Percentiles rank a stretch among this genome's conserved stretches.
phyloP scores from a whole-genome alignment of 2,329 filamentous ascomycete genomes.

The Pseudocercospora pini-densiflorae region DNA sequence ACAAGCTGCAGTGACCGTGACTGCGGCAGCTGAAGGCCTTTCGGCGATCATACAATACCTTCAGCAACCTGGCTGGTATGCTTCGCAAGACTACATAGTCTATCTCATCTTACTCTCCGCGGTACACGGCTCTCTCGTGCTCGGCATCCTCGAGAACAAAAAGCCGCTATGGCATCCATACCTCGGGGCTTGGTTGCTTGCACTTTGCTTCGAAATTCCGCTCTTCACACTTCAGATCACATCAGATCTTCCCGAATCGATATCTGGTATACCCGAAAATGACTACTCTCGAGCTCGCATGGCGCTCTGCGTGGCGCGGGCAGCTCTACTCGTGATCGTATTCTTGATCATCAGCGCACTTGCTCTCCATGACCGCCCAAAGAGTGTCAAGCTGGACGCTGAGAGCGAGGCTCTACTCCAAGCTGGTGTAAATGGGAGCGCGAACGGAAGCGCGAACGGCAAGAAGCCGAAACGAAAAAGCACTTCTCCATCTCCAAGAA shows the following conservation, averaged over 20 bases:
- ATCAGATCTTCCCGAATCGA: constrained; percentile 5
- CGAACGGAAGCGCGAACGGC: constrained; percentile 21
- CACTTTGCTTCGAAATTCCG: constrained; percentile 30
- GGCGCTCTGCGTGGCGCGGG: constrained; percentile 26
- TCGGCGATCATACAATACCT: constrained; percentile 26
- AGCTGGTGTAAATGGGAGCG: constrained; percentile 1
- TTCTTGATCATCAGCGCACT: constrained; percentile 23
- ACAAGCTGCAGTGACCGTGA: constrained; percentile 25
- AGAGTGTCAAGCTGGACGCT: constrained; percentile 19
- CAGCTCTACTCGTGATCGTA: constrained; percentile 20
- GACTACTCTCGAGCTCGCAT: constrained; percentile 19
- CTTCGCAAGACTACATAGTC: constrained; percentile 33
- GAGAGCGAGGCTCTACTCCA: constrained; percentile 36
- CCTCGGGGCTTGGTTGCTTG: constrained; percentile 33
- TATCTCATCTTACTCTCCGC: constrained; percentile 29
- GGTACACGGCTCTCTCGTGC: constrained; percentile 28
- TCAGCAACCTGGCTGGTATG: constrained; percentile 14
- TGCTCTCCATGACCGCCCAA: constrained; percentile 25
- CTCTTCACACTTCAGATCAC: constrained; percentile 26
- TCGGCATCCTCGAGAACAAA: constrained; percentile 33
- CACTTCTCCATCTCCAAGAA: background rate
- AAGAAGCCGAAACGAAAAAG: constrained; percentile 19
- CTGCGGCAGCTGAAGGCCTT: constrained; percentile 29
- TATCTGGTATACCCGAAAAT: constrained; percentile 13
- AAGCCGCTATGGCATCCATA: constrained; percentile 39